phyloP scores from a whole-genome alignment of 441 rosid species.

The Aleurites moluccanus region DNA sequence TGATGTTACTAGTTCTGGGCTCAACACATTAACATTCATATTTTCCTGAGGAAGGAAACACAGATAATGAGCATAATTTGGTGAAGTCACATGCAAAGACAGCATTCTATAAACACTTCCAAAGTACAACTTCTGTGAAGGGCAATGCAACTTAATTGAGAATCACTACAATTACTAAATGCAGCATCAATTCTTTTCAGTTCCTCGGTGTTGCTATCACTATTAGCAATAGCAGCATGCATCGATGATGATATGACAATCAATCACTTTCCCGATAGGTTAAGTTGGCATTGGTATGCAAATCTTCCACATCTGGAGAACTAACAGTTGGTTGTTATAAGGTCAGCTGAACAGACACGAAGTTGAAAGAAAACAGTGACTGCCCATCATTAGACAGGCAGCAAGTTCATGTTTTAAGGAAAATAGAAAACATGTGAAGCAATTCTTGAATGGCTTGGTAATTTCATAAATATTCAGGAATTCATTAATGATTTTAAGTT shows the following conservation, averaged over 20 bases:
- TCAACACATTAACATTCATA: conserved; percentile 64
- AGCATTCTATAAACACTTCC: background rate
- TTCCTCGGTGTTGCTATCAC: background rate
- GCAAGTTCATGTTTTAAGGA: background rate
- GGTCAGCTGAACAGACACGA: background rate
- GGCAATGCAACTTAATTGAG: background rate
- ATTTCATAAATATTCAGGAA: too few relatives aligned
- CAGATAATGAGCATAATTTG: background rate
- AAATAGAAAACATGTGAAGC: too few relatives aligned
- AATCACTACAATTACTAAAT: background rate
- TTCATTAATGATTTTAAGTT: too few relatives aligned
- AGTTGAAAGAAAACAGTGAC: background rate
- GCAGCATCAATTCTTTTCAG: background rate
- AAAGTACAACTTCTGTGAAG: background rate
- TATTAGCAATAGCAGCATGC: background rate
- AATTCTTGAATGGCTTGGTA: too few relatives aligned
- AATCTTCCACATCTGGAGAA: background rate
- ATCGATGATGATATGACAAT: background rate
- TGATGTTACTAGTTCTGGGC: conserved; percentile 74
- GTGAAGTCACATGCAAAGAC: background rate
- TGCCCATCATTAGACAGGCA: background rate
- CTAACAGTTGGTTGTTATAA: background rate
- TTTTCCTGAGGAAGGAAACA: conserved; percentile 43
- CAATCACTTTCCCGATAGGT: background rate
- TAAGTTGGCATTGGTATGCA: background rate